Base-by-base conservation (phyloP, 2,329 filamentous ascomycete genomes). In the Alternaria postmessia region DNA sequence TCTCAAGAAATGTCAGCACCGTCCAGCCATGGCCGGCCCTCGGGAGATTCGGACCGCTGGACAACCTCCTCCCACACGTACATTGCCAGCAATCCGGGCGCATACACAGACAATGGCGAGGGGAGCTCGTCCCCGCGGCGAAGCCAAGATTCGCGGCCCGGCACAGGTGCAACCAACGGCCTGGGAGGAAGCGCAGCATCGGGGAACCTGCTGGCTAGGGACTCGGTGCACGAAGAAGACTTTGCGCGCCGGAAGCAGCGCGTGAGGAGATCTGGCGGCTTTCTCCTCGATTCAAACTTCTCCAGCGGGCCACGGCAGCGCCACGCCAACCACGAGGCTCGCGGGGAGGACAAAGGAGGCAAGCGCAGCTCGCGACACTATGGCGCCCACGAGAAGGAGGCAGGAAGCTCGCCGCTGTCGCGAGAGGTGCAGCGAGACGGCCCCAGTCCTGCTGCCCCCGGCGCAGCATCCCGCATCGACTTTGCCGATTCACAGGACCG, bases 281-380 rank as follows among this genome's bases (percentile, higher is more conserved):
- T 82, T 59, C 67, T 86, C 42, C 73, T 86, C 38, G 82, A 84
- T 36, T 70, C 78, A 20, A 66, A 78, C 66, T 73, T 80, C 62
- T 62, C 72, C 63, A 74, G 62, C 42, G 64, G 62, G 22, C 63
- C 69, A 11, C 67, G 64, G 30, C 75, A 42, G 62, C 74, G 66
- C 63, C 72, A 60, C 61, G 74, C 54, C 57, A 73, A 61, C 59
- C 68, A 44, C 69, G 69, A 65, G 11, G 65, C 51, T 70, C 74
- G 30, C 65, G 49, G 71, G 32, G 66, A 69, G 8, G 75, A 79
- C 26, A 63, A 67, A 18, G 79, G 75, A 54, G 77, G 77, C 59
- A 84, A 82, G 68, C 78, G 77, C 59, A 66, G 48, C 20, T 65
- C 66, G 44, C 74, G 77, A 43, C 77, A 80, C 36, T 62, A 70